Conservation (phyloP, 768 basidiomycete genomes). For the Lactarius hengduanensis region DNA sequence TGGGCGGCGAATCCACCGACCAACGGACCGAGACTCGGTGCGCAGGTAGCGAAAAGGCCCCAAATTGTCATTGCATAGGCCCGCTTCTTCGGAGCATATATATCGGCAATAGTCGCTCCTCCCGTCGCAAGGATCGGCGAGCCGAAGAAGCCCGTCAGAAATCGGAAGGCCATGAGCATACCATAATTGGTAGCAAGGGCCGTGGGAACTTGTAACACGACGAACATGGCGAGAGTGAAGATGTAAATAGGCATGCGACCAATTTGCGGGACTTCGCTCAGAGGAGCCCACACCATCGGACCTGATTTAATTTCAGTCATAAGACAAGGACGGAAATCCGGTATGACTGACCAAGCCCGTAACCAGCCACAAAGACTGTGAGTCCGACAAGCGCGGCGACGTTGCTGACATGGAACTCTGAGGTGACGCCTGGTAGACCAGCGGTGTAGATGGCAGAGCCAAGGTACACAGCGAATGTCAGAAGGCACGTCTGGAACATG, state of each 20-base stretch:
- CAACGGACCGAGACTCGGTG: slow-evolving; percentile 37
- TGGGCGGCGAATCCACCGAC: slow-evolving; percentile 38
- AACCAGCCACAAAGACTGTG: slow-evolving; percentile 34
- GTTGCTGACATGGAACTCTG: slow-evolving; percentile 34
- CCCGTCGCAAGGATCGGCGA: slow-evolving; percentile 39
- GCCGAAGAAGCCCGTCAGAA: slow-evolving; percentile 39
- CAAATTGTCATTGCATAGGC: slow-evolving; percentile 35
- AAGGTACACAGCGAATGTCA: slow-evolving; percentile 39
- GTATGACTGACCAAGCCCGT: slow-evolving; percentile 29
- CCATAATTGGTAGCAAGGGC: slow-evolving; percentile 36
- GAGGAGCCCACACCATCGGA: slow-evolving; percentile 36
- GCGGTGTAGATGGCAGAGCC: slow-evolving; percentile 39
- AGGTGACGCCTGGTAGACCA: slow-evolving; percentile 33
- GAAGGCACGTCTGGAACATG: slow-evolving; percentile 36
- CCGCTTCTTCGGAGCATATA: slow-evolving; percentile 31
- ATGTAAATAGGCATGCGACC: slow-evolving; percentile 39
- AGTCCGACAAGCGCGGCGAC: slow-evolving; percentile 36
- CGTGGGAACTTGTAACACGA: slow-evolving; percentile 38
- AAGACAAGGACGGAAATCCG: too few species aligned
- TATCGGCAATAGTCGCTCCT: slow-evolving; percentile 33
- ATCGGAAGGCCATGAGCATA: slow-evolving; percentile 37
- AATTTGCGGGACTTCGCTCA: slow-evolving; percentile 37
- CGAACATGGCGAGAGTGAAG: slow-evolving; percentile 35
- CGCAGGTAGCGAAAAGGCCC: slow-evolving; percentile 34
- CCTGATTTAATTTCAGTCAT: slow-evolving; percentile 18